Base-by-base conservation (phyloP, 2,329 filamentous ascomycete species). In the Aspergillus japonicus region DNA sequence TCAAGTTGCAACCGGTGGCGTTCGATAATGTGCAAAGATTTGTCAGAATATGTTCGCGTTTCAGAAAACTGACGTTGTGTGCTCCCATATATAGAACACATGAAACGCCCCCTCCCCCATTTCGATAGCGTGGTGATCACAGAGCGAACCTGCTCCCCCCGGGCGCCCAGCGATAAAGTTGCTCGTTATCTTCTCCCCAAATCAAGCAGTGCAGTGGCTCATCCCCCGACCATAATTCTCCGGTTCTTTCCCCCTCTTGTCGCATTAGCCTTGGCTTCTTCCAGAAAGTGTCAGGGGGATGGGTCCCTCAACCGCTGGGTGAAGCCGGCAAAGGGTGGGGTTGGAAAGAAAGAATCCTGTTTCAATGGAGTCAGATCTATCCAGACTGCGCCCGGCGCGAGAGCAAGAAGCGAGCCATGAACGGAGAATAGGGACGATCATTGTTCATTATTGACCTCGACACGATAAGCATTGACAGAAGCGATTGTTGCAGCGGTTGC, bases 71-170 rank as follows among this genome's bases (percentile, higher is more conserved):
- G 3, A 42, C 33, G 33, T 39, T 21, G 3, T 33, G 7, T 19
- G 29, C 51, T 24, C n/a, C 35, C 51, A 53, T 53, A 47, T 53
- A 53, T 53, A 53, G 51, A 35, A 21, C 35, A 53, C 33, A 21
- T 53, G 51, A 53, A 53, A 53, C 51, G 21, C 21, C 33, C 51
- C 51, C 42, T 29, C 26, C 26, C 26, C 26, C 26, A 29, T 29
- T 4, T 11, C 16, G 6, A 44, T 35, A 23, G 33, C 51, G 35
- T 42, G 19, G 33, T 29, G 51, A 19, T 16, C 21, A 16, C 42
- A 24, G 12, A 21, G 10, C 35, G 33, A n/a, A 52, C 31, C 50
- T 35, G 50, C 14, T 21, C 14, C 29, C 10, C 11, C 14, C 14
- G 14, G 16, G 14, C 39, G 39, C 16, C 8, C 39, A 19, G 39